These are phyloP conservation scores for Carex parvula DNA, from an alignment of 176 grass and related monocot species.

Conservation along the genomic window DNA sequence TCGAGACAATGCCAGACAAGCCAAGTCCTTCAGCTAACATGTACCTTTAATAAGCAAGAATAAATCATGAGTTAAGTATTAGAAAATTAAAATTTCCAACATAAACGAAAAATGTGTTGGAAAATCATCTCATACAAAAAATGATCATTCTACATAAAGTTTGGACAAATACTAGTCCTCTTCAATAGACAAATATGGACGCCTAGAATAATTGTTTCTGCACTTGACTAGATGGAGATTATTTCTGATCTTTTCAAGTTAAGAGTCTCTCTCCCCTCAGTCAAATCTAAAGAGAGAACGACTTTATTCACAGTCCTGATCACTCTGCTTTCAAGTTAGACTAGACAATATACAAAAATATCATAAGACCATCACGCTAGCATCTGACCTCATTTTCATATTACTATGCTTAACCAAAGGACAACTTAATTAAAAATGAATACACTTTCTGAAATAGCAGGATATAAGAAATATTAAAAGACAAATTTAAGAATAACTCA, in stretches of 20 bases:
- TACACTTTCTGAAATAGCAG: background rate
- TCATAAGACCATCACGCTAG: background rate
- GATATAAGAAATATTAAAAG: background rate
- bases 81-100: conserved; percentile 21
- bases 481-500: background rate
- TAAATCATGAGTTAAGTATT: conserved; percentile 17
- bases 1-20: conserved; percentile 96
- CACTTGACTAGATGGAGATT: background rate
- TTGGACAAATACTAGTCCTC: background rate
- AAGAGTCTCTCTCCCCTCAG: background rate
- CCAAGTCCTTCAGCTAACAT: conserved; percentile 99
- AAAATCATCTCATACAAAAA: conserved; percentile 12
- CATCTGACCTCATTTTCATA: background rate
- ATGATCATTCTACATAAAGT: background rate
- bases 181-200: background rate
- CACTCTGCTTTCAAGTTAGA: background rate
- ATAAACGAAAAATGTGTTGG: background rate
- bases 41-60: conserved; percentile 46
- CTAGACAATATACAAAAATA: background rate
- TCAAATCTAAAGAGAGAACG: background rate
- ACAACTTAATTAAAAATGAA: background rate
- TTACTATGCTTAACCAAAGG: background rate
- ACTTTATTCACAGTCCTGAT: no score
- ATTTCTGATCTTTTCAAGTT: background rate
- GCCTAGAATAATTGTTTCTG: background rate